These are phyloP conservation scores for Saccharomycopsis oosterbeekiorum DNA, from an alignment of 805 yeast species.

Conservation along the genomic window DNA sequence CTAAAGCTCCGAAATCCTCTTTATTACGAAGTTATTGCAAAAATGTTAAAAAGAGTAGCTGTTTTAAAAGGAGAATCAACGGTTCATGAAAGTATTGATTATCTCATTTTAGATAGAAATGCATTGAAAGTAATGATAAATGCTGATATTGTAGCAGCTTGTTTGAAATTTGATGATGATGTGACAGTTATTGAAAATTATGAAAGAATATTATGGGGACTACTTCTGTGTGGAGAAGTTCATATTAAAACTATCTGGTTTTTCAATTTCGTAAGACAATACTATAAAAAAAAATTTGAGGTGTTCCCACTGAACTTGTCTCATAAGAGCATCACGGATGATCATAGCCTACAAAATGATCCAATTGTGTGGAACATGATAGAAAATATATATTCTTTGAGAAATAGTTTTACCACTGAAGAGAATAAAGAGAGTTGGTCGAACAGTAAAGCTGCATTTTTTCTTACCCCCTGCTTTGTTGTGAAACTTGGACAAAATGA, in stretches of 20 bases:
- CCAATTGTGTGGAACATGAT: background rate
- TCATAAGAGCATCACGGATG: background rate
- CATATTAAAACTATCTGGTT: slow-evolving; percentile 35
- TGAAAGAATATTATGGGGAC: slow-evolving; percentile 33
- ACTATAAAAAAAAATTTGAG: slow-evolving; percentile 17
- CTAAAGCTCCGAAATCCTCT: background rate
- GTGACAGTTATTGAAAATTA: slow-evolving; percentile 27
- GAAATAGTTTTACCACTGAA: background rate
- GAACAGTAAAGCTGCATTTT: background rate
- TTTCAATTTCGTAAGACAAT: slow-evolving; percentile 30
- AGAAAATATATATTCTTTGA: background rate
- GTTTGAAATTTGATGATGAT: slow-evolving; percentile 30
- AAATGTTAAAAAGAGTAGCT: background rate
- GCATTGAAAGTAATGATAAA: slow-evolving; percentile 28
- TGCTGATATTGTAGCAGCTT: slow-evolving; percentile 29
- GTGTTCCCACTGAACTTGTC: background rate
- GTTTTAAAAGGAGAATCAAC: slow-evolving; percentile 9
- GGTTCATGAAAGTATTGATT: slow-evolving; percentile 18
- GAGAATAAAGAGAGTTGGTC: background rate
- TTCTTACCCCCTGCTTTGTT: background rate
- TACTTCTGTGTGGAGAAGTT: slow-evolving; percentile 35
- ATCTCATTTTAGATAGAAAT: slow-evolving; percentile 17
- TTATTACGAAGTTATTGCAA: background rate
- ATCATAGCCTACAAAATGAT: background rate
- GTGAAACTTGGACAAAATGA: background rate